Percentiles rank a stretch among this genome's conserved stretches.
Evolutionary conservation across 2,329 filamentous ascomycete genomes (phyloP).

Genomic region (Aspergillus ochraceoroseus): DNA sequence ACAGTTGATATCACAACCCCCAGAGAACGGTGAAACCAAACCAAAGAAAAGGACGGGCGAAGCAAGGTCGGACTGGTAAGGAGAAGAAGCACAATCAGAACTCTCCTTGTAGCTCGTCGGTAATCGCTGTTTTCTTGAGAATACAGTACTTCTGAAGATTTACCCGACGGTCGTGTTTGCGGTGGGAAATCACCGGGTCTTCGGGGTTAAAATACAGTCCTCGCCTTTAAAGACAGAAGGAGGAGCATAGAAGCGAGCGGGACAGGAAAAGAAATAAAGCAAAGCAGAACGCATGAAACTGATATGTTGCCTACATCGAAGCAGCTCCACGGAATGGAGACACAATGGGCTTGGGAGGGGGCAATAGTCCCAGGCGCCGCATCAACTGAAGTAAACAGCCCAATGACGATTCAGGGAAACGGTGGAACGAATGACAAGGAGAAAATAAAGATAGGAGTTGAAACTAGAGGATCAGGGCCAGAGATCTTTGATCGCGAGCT

Average conservation of each 20-base stretch:
- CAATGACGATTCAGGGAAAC: slow-evolving; percentile 4
- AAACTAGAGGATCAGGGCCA: slow-evolving; percentile 1
- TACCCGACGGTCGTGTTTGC: too few relatives aligned
- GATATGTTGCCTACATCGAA: slow-evolving; percentile 6
- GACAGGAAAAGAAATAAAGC: slow-evolving; percentile 2
- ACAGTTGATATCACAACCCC: slow-evolving; percentile 7
- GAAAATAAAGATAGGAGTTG: background rate
- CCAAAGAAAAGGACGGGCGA: too few relatives aligned
- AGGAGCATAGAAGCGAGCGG: background rate
- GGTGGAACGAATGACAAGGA: slow-evolving; percentile 6
- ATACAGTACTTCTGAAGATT: too few relatives aligned
- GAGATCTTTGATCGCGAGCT: slow-evolving; percentile 11
- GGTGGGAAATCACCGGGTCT: too few relatives aligned
- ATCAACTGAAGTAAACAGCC: slow-evolving; percentile 1
- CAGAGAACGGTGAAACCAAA: slow-evolving; percentile 2
- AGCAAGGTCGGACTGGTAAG: too few relatives aligned
- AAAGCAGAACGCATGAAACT: background rate
- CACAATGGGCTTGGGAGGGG: background rate
- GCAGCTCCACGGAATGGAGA: slow-evolving; percentile 6
- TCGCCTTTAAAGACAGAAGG: background rate
- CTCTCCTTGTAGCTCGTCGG: too few relatives aligned
- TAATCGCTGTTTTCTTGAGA: too few relatives aligned
- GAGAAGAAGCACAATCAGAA: background rate
- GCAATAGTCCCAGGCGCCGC: slow-evolving; percentile 10
- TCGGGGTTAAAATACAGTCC: background rate